Evolutionary conservation across 2,329 filamentous ascomycete species (phyloP).

Genomic region (Colletotrichum sp.): DNA sequence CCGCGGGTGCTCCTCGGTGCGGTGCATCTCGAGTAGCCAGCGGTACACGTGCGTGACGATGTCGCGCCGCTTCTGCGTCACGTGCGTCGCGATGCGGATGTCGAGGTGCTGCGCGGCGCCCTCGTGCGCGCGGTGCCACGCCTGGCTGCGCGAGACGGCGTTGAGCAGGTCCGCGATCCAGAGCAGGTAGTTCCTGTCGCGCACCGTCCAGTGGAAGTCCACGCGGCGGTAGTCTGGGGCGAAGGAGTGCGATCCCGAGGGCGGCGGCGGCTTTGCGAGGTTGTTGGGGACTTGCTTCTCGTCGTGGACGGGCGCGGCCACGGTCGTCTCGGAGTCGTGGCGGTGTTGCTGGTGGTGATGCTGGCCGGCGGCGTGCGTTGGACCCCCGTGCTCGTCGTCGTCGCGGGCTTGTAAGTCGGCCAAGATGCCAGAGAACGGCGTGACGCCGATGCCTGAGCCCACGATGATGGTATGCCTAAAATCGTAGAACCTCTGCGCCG

Average conservation of each 20-base stretch:
- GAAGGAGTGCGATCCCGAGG: constrained; percentile 28
- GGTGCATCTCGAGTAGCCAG: constrained; percentile 61
- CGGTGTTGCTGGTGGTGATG: constrained; percentile 15
- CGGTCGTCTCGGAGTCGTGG: constrained; percentile 22
- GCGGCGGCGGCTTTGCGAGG: constrained; percentile 17
- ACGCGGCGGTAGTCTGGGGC: constrained; percentile 51
- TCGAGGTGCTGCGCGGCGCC: constrained; percentile 43
- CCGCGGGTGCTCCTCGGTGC: constrained; percentile 54
- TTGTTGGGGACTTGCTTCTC: not conserved
- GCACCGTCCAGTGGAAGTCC: constrained; percentile 67
- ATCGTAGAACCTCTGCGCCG: constrained; percentile 63
- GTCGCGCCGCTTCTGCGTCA: constrained; percentile 58
- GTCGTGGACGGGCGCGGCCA: not conserved
- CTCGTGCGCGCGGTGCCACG: constrained; percentile 41
- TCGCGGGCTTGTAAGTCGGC: constrained; percentile 57
- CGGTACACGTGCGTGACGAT: constrained; percentile 61
- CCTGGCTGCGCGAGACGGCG: constrained; percentile 43
- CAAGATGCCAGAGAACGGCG: constrained; percentile 62
- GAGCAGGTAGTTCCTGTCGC: constrained; percentile 58
- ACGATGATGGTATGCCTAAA: constrained; percentile 62
- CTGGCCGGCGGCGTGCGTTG: constrained; percentile 18
- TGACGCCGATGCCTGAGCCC: constrained; percentile 62
- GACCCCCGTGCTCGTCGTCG: constrained; percentile 37
- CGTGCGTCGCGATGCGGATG: constrained; percentile 60
- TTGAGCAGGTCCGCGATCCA: constrained; percentile 65